A percentile compares a stretch with the other conserved stretches of the same genome.
Evolutionary conservation across 768 basidiomycete genomes (phyloP).

Genomic region (Boletus pseudopeckii): DNA sequence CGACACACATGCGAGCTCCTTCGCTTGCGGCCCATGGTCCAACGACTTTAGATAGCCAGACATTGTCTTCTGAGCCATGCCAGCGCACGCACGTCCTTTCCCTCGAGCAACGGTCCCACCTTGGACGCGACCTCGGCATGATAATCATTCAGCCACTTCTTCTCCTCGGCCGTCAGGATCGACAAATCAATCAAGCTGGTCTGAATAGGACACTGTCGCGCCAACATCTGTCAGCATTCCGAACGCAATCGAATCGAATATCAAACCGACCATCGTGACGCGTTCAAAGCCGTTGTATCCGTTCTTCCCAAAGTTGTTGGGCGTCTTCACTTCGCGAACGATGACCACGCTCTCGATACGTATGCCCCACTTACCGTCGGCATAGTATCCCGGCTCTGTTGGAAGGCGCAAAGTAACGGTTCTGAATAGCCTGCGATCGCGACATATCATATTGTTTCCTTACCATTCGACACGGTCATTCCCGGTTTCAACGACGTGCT

Average conservation of each 20-base stretch:
- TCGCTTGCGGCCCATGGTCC: not conserved
- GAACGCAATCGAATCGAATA: not conserved
- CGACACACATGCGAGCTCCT: not conserved
- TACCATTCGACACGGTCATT: constrained; percentile 87
- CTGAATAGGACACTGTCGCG: constrained; percentile 71
- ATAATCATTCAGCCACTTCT: constrained; percentile 79
- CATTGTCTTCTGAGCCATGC: constrained; percentile 24
- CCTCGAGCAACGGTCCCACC: constrained; percentile 54
- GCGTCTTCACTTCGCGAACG: constrained; percentile 66
- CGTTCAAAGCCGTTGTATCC: constrained; percentile 84
- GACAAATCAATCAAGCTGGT: constrained; percentile 69
- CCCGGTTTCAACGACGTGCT: constrained; percentile 69
- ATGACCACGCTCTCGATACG: constrained; percentile 90
- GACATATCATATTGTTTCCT: not conserved
- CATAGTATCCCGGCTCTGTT: constrained; percentile 87
- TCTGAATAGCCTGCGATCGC: not conserved
- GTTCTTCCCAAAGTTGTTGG: constrained; percentile 75
- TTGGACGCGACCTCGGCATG: constrained; percentile 63
- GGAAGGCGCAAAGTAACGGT: not conserved
- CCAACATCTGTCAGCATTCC: not conserved
- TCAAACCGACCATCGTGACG: constrained; percentile 73
- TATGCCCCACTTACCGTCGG: constrained; percentile 87
- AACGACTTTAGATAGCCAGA: constrained; percentile 5
- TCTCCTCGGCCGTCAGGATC: constrained; percentile 66
- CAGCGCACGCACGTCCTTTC: constrained; percentile 30